phyloP scores from a whole-genome alignment of 768 basidiomycete genomes.

The Phylloporus arenicola region DNA sequence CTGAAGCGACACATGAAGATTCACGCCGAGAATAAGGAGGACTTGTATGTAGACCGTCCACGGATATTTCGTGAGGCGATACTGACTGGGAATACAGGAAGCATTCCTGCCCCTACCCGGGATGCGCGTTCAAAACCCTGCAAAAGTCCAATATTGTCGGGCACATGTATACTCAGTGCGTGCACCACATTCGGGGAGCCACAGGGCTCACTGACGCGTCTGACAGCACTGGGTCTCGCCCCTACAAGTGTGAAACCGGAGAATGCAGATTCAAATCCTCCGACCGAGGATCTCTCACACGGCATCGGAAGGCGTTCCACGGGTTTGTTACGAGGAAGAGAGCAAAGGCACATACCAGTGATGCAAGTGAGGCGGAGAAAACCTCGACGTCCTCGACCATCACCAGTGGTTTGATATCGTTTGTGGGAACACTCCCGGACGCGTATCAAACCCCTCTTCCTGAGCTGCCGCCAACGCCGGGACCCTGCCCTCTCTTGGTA shows the following conservation, averaged over 20 bases:
- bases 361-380: too few relatives aligned
- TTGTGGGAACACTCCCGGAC: too few relatives aligned
- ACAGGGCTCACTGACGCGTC: not conserved
- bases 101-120: slow-evolving; percentile 16
- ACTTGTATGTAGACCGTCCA: slow-evolving; percentile 14
- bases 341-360: not conserved
- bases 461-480: too few relatives aligned
- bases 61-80: not conserved
- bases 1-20: slow-evolving; percentile 24
- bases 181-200: not conserved
- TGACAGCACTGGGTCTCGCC: slow-evolving; percentile 9
- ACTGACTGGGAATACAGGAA: slow-evolving; percentile 18
- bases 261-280: slow-evolving; percentile 10
- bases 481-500: too few relatives aligned
- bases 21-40: slow-evolving; percentile 22
- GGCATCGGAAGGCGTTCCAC: slow-evolving; percentile 18
- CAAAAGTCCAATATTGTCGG: slow-evolving; percentile 25
- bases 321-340: slow-evolving; percentile 1
- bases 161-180: slow-evolving; percentile 30
- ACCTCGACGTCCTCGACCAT: too few relatives aligned
- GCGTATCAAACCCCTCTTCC: too few relatives aligned
- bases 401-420: not conserved
- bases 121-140: slow-evolving; percentile 19
- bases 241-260: slow-evolving; percentile 4
- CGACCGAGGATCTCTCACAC: slow-evolving; percentile 22